Percentiles rank a stretch among this genome's conserved stretches.
Evolutionary conservation across 2,329 filamentous ascomycete species (phyloP).

Genomic region (Curvularia sp.): DNA sequence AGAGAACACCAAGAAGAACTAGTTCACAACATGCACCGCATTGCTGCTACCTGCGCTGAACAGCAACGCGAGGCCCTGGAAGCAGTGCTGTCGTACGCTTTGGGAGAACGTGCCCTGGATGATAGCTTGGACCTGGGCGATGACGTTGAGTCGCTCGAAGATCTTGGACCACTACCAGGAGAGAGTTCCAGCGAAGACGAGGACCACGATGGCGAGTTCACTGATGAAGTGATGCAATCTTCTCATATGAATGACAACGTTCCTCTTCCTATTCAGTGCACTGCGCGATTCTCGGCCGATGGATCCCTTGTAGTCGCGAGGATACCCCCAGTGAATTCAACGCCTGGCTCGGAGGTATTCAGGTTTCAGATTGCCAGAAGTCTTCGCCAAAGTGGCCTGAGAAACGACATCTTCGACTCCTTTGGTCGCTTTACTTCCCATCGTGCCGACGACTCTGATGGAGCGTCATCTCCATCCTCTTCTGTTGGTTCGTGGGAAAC

Average conservation of each 20-base stretch:
- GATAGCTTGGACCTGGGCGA: slow-evolving; percentile 58
- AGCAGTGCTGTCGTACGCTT: slow-evolving; percentile 66
- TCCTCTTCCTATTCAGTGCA: slow-evolving; percentile 66
- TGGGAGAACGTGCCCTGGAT: slow-evolving; percentile 65
- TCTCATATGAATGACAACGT: slow-evolving; percentile 69
- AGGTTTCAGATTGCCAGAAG: slow-evolving; percentile 40
- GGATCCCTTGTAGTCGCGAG: slow-evolving; percentile 60
- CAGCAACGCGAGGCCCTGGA: slow-evolving; percentile 66
- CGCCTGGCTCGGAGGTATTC: slow-evolving; percentile 28
- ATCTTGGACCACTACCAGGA: slow-evolving; percentile 50
- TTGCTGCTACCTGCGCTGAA: slow-evolving; percentile 62
- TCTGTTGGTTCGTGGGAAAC: slow-evolving; percentile 47
- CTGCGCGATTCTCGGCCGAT: slow-evolving; percentile 64
- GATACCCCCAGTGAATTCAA: slow-evolving; percentile 56
- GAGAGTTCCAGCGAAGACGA: slow-evolving; percentile 88
- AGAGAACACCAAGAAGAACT: slow-evolving; percentile 59
- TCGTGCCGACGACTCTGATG: slow-evolving; percentile 31
- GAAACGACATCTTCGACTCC: slow-evolving; percentile 66
- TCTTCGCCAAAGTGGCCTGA: slow-evolving; percentile 33
- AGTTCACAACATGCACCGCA: slow-evolving; percentile 60
- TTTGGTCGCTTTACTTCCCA: slow-evolving; percentile 60
- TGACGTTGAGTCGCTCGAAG: slow-evolving; percentile 63
- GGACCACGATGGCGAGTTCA: slow-evolving; percentile 63
- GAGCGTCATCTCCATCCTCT: slow-evolving; percentile 36
- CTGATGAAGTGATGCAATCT: slow-evolving; percentile 60